A percentile compares a stretch with the other conserved stretches of the same genome.
phyloP scores from a whole-genome alignment of 495 filamentous ascomycete genomes.

The Lindgomyces ingoldianus region DNA sequence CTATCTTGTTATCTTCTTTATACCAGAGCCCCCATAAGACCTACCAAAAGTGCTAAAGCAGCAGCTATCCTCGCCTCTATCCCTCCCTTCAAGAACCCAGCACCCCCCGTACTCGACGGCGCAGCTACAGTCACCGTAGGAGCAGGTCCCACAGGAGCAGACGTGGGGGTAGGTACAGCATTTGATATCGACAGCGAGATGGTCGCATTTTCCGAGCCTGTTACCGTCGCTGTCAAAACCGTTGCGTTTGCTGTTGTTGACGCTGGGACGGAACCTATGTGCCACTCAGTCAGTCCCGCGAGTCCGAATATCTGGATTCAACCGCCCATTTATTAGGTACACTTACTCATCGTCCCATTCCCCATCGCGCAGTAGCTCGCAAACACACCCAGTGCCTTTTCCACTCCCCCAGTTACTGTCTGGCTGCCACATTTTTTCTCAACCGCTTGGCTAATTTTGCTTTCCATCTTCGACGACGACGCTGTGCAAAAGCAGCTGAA shows the following conservation, averaged over 20 bases:
- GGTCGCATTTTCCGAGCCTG: not conserved
- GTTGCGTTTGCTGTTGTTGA: not conserved
- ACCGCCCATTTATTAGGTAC: not conserved
- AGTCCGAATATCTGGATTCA: not conserved
- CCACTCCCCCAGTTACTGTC: not conserved
- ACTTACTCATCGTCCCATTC: not conserved
- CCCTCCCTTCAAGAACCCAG: not conserved
- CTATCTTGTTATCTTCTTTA: not conserved
- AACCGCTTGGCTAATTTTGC: not conserved
- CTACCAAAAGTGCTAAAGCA: not conserved
- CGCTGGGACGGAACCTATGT: not conserved
- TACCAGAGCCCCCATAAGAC: not conserved
- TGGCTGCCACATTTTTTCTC: not conserved
- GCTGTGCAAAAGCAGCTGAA: conserved; percentile 13
- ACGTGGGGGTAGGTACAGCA: not conserved
- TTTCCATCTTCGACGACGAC: not conserved
- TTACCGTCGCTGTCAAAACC: not conserved
- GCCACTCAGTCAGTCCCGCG: not conserved
- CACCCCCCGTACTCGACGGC: not conserved
- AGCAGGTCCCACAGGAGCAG: not conserved
- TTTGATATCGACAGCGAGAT: not conserved
- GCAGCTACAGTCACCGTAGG: not conserved
- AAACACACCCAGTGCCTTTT: conserved; percentile 2
- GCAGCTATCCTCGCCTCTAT: not conserved
- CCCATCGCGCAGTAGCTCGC: conserved; percentile 2